Evolutionary conservation across 495 filamentous ascomycete genomes (phyloP), one percentile per base, ranked within the genome.

Genomic region (Hypoxylon cercidicola): DNA sequence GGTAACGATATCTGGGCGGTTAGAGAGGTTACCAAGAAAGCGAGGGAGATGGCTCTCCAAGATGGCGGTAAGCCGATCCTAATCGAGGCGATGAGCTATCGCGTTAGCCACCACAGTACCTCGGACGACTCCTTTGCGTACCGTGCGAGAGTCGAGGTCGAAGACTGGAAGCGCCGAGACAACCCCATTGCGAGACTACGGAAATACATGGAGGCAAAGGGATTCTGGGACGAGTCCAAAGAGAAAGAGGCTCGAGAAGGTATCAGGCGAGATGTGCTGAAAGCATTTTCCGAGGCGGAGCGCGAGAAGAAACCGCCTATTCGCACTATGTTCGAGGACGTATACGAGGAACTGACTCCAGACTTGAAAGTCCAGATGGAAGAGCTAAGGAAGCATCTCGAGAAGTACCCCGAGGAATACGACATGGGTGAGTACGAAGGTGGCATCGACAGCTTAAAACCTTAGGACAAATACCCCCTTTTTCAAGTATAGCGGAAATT

Each of bases 41-140:
- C 96, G 0, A 84, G 93, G 0, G 82, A 86, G 25, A 82, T 93
- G 55, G 93, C 93, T 0, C 79, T 97, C 43, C 80, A 88, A 46
- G 87, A 90, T 50, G 92, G 91, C 34, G 91, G 92, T 2, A 85
- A 84, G 60, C 92, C 90, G 0, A 87, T 99, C 0, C 77, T 99
- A 2, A 89, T 99, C 48, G 95, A 99, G 78, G 93, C 92, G 16
- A 97, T 99, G 95, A 93, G 90, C 23, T 99, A 99, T 74, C 93
- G 95, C 13, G 93, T 99, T 44, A 91, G 88, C 32, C 95, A 99
- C 74, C 95, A 99, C 77, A 97, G 93, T 75, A 99, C 95, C 0
- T 92, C 88, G n/a, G 95, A 99, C 68, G 95, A 99, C 72, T 93
- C 90, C 34, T 98, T 97, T 71, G 94, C 94, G 1, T 99, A 99